Conservation (phyloP, 2,329 filamentous ascomycete genomes). For the Berkeleyomyces rouxiae region DNA sequence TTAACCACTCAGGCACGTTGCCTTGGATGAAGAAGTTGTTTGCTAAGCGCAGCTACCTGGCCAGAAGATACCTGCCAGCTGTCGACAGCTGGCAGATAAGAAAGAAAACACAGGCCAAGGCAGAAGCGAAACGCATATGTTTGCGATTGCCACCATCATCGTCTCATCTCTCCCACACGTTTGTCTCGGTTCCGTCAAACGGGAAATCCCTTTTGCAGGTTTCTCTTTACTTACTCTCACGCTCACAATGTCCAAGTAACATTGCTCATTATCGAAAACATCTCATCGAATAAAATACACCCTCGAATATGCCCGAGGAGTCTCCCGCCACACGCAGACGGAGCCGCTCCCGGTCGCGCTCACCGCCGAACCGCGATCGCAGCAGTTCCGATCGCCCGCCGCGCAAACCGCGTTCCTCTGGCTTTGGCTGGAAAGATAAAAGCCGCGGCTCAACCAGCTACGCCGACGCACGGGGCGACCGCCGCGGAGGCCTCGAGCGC, state of each 20-base stretch:
- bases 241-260: neutral
- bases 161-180: neutral
- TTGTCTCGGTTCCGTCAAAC: neutral
- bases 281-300: neutral
- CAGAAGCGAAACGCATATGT: neutral
- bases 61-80: no score
- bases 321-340: neutral
- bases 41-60: neutral
- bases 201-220: neutral
- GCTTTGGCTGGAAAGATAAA: conserved; percentile 39
- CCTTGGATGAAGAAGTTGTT: neutral
- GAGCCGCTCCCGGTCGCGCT: conserved; percentile 1
- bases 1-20: conserved; percentile 10
- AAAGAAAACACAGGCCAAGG: neutral
- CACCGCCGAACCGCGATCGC: conserved; percentile 25
- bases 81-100: neutral
- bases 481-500: conserved; percentile 24
- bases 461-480: conserved; percentile 21
- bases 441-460: conserved; percentile 27
- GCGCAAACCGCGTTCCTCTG: conserved; percentile 19
- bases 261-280: neutral
- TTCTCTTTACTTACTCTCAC: neutral
- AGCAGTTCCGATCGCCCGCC: conserved; percentile 25
- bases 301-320: neutral
- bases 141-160: neutral